These are phyloP conservation scores for Kodamaea kaohsiungensis DNA, from an alignment of 805 yeast species.

Conservation along the genomic window DNA sequence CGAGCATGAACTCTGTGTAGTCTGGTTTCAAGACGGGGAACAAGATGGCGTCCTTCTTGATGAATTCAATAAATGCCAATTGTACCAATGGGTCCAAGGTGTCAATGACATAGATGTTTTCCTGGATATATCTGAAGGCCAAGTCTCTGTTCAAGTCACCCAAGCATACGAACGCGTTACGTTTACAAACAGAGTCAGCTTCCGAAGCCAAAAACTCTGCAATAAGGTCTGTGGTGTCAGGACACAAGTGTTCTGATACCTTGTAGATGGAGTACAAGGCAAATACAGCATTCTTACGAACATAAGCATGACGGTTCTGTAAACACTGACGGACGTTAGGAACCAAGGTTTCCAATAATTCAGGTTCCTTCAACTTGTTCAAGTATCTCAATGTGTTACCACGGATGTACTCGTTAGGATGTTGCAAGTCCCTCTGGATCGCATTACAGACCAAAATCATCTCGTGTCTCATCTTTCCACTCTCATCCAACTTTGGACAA, in stretches of 20 bases:
- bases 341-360: conserved; percentile 90
- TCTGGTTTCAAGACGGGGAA: conserved; percentile 66
- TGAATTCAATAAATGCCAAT: conserved; percentile 86
- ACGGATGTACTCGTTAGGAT: conserved; percentile 95
- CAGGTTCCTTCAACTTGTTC: conserved; percentile 88
- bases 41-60: conserved; percentile 73
- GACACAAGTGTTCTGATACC: conserved; percentile 83
- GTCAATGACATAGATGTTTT: conserved; percentile 58
- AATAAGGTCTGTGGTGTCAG: conserved; percentile 92
- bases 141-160: conserved; percentile 80
- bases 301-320: conserved; percentile 97
- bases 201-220: conserved; percentile 73
- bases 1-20: conserved; percentile 71
- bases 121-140: conserved; percentile 80
- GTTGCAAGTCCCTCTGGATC: conserved; percentile 94
- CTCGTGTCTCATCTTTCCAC: conserved; percentile 94
- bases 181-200: conserved; percentile 88
- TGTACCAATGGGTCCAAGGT: conserved; percentile 81
- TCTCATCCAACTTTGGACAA: conserved; percentile 84
- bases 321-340: conserved; percentile 89
- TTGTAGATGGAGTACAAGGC: conserved; percentile 81
- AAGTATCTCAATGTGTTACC: conserved; percentile 94
- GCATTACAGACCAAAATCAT: conserved; percentile 99
- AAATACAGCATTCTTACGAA: conserved; percentile 93
- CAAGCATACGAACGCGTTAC: conserved; percentile 91